These are phyloP conservation scores for Kondoa malvinella DNA, from an alignment of 768 basidiomycete genomes.

Conservation along the genomic window DNA sequence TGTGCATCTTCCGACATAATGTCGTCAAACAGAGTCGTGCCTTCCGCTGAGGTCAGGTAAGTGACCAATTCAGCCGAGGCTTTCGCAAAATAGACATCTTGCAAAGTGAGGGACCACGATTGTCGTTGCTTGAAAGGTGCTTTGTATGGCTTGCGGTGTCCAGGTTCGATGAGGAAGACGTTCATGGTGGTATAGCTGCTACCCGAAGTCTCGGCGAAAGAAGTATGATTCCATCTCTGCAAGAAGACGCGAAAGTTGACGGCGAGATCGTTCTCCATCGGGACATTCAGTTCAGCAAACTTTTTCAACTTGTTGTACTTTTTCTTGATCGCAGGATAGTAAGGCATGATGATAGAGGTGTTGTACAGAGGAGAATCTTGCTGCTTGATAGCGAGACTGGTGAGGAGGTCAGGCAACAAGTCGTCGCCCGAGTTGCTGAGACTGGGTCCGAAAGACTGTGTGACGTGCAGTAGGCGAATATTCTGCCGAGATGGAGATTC, in stretches of 20 bases:
- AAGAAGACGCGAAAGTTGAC: not conserved
- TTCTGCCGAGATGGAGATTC: not conserved
- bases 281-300: not conserved
- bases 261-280: not conserved
- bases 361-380: not conserved
- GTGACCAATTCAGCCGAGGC: not conserved
- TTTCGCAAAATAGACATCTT: not conserved
- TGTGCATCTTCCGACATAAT: not conserved
- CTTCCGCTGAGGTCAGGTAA: not conserved
- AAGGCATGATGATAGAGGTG: not conserved
- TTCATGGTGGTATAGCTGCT: not conserved
- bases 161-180: not conserved
- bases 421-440: not conserved
- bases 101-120: not conserved
- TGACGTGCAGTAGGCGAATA: not conserved
- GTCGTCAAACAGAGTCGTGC: not conserved
- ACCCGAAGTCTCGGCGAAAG: not conserved
- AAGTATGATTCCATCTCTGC: not conserved
- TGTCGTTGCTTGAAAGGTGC: not conserved
- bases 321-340: not conserved
- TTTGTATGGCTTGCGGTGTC: not conserved
- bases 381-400: not conserved
- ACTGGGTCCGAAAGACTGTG: not conserved
- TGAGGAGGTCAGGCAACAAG: not conserved
- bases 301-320: not conserved